Evolutionary conservation across 345 rosid genomes (phyloP), one percentile per base, ranked within the genome.

Genomic region (Boechera stricta): DNA sequence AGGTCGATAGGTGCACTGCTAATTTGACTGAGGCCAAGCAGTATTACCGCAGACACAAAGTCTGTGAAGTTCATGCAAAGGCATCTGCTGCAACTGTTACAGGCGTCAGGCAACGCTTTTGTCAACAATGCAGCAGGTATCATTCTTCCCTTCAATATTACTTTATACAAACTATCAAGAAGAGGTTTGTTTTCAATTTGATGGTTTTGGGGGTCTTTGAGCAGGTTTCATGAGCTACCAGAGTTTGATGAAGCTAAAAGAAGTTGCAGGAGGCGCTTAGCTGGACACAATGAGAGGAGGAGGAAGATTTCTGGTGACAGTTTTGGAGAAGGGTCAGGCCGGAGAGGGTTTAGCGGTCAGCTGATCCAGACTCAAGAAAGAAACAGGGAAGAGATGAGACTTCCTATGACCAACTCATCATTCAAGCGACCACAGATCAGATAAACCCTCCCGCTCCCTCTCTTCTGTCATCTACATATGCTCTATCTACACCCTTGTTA

Each of bases 121-220:
- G 97, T 73, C 97, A 91, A 77, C 98, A 91, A 85, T 94, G 97
- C 87, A 94, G 98, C 96, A 91, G 96, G 98, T 91, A 71, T 35
- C 16, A 15, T 41, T 72, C 29, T 49, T 71, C 32, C 33, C 45
- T 57, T 67, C 66, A 13, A 0, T 32, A 42, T 57, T 54, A 31
- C 61, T 53, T 63, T 12, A 36, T 58, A 7, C 3, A 15, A 26
- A 64, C 36, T 42, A 51, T 38, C 41, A 52, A 57, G 26, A 64
- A 42, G 41, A 24, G 26, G 29, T 9, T 61, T 68, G 26, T 28
- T 31, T 49, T 9, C 2, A 51, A 18, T 52, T 24, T 56, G 8
- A 70, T 44, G 16, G 29, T 10, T 69, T 74, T 18, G 7, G 38
- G 60, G 11, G 16, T 24, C 24, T 64, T 67, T 76, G 74, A 62